phyloP scores from a whole-genome alignment of 208 protist genomes.

The Crithidia thermophila region DNA sequence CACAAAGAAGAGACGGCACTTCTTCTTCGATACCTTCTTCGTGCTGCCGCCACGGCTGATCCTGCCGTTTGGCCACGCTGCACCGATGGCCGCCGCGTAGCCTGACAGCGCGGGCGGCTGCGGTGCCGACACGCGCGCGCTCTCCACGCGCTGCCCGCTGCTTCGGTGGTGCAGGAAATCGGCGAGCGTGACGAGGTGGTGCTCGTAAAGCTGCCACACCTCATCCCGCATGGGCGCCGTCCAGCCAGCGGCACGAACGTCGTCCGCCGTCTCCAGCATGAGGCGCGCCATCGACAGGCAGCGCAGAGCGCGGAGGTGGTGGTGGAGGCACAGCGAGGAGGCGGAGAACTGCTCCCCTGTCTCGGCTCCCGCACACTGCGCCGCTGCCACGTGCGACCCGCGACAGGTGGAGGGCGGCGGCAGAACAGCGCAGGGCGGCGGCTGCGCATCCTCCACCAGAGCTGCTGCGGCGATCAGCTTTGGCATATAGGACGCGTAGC shows the following conservation, averaged over 20 bases:
- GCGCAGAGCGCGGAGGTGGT: slow-evolving; percentile 43
- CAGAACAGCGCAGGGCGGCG: slow-evolving; percentile 3
- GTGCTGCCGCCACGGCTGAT: neutral
- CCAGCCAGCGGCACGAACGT: slow-evolving; percentile 23
- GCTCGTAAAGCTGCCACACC: slow-evolving; percentile 60
- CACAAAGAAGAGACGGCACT: slow-evolving; percentile 24
- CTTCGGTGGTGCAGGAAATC: slow-evolving; percentile 23
- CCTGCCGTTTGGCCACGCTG: slow-evolving; percentile 4
- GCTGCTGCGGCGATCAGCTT: slow-evolving; percentile 13
- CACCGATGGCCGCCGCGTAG: neutral
- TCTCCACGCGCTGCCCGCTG: neutral
- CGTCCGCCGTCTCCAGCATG: slow-evolving; percentile 32
- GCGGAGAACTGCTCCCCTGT: neutral
- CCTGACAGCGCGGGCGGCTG: neutral
- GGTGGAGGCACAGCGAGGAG: slow-evolving; percentile 15
- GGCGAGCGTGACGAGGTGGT: slow-evolving; percentile 52
- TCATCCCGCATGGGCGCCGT: slow-evolving; percentile 44
- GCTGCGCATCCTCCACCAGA: slow-evolving; percentile 21
- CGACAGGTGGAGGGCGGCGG: slow-evolving; percentile 25
- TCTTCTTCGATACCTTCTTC: slow-evolving; percentile 30
- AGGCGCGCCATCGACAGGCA: slow-evolving; percentile 62
- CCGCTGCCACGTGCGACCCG: neutral
- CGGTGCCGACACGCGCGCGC: neutral
- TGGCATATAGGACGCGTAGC: slow-evolving; percentile 17
- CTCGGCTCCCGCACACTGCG: neutral